Evolutionary conservation across 768 basidiomycete species (phyloP).

Genomic region (Serendipita sp.): DNA sequence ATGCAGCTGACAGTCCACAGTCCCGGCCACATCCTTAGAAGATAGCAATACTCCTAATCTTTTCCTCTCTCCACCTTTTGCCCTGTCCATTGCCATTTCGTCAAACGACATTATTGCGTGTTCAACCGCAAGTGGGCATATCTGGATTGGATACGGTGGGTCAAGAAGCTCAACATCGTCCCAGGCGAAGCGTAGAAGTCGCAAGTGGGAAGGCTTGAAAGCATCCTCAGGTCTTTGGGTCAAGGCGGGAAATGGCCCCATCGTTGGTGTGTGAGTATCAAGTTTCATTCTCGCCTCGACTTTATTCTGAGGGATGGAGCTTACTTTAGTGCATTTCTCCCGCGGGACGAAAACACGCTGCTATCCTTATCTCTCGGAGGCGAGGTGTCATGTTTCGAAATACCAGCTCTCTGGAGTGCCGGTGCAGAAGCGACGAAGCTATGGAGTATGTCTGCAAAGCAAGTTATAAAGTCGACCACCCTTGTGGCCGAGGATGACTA

Average conservation of each 20-base stretch:
- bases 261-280: neutral
- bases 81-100: neutral
- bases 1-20: neutral
- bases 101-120: neutral
- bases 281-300: neutral
- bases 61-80: neutral
- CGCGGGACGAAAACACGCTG: neutral
- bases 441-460: neutral
- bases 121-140: neutral
- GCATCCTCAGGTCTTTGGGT: neutral
- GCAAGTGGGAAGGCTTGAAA: slow-evolving; percentile 3
- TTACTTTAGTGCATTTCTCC: neutral
- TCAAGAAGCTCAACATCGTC: neutral
- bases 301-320: neutral
- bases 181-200: neutral
- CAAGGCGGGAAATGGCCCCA: slow-evolving; percentile 1
- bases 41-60: neutral
- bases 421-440: neutral
- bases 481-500: neutral
- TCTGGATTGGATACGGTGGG: slow-evolving; percentile 1
- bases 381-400: neutral
- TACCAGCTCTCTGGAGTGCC: neutral
- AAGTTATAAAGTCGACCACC: neutral
- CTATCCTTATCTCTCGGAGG: neutral
- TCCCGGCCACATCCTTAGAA: neutral